phyloP scores from a whole-genome alignment of 2,329 filamentous ascomycete genomes.

The Samsoniella hepiali region DNA sequence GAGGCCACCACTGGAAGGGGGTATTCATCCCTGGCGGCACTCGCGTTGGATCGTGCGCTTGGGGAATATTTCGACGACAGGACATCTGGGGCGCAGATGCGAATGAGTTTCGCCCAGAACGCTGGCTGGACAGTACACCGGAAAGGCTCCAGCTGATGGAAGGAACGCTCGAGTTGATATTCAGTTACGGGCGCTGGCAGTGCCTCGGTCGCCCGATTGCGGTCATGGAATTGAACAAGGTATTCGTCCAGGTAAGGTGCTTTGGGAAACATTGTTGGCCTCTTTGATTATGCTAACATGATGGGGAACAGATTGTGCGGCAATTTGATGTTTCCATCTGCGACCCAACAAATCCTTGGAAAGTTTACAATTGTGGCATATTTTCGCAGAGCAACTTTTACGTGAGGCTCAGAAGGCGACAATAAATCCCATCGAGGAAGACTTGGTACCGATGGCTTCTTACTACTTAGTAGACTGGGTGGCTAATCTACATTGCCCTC shows the following conservation, averaged over 20 bases:
- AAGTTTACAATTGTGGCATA: conserved; percentile 30
- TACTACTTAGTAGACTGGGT: too few species aligned
- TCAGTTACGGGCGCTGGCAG: conserved; percentile 38
- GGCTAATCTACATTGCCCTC: too few species aligned
- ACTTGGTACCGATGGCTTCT: background rate
- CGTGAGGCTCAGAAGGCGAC: conserved; percentile 1
- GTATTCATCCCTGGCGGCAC: conserved; percentile 33
- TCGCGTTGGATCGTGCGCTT: conserved; percentile 32
- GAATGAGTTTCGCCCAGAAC: conserved; percentile 33
- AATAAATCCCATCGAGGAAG: background rate
- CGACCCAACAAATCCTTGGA: conserved; percentile 32
- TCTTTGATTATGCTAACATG: conserved; percentile 21
- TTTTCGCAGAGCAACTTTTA: conserved; percentile 32
- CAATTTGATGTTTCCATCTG: conserved; percentile 32
- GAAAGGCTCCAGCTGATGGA: conserved; percentile 36
- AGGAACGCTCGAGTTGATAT: conserved; percentile 36
- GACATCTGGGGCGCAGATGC: conserved; percentile 36
- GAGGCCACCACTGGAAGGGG: conserved; percentile 33
- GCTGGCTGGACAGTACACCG: conserved; percentile 35
- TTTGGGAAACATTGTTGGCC: background rate
- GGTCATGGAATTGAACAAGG: conserved; percentile 38
- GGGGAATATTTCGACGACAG: conserved; percentile 33
- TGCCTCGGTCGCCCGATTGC: conserved; percentile 40
- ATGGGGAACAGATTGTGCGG: conserved; percentile 29
- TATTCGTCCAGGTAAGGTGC: conserved; percentile 39